These are phyloP conservation scores for Rhinocladiella similis DNA, from an alignment of 2,329 filamentous ascomycete species.

Conservation along the genomic window DNA sequence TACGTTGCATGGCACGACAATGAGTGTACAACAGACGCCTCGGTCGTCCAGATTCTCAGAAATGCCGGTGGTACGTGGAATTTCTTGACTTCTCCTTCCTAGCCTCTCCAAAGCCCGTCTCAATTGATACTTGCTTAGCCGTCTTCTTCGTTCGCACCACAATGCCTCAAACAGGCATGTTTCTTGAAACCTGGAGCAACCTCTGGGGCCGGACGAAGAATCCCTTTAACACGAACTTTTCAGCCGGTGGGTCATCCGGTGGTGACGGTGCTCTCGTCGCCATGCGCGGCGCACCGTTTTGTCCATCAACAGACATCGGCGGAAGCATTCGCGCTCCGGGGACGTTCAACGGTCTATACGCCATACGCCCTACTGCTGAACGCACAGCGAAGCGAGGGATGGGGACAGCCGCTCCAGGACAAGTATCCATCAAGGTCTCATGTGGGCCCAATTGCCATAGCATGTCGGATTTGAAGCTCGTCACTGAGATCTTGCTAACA, in stretches of 20 bases:
- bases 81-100: background rate
- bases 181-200: conserved; percentile 35
- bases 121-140: background rate
- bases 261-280: conserved; percentile 59
- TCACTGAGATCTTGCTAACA: conserved; percentile 42
- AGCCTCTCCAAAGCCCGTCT: no score
- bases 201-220: conserved; percentile 49
- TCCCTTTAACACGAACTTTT: conserved; percentile 54
- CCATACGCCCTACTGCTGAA: conserved; percentile 41
- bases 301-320: conserved; percentile 51
- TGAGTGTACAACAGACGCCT: conserved; percentile 30
- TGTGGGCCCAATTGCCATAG: conserved; percentile 58
- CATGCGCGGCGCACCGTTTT: conserved; percentile 45
- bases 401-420: conserved; percentile 13
- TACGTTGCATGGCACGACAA: conserved; percentile 33
- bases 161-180: conserved; percentile 35
- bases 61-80: conserved; percentile 29
- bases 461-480: conserved; percentile 49
- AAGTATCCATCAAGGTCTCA: conserved; percentile 44
- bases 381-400: conserved; percentile 37
- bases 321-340: conserved; percentile 43
- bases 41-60: conserved; percentile 31
- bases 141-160: conserved; percentile 36
- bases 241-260: conserved; percentile 56
- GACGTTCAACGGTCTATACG: conserved; percentile 43